Percentiles rank a stretch among this genome's conserved stretches.
These are phyloP conservation scores for Breviolum minutum DNA, from an alignment of 73 alveolate genomes.

Conservation along the genomic window DNA sequence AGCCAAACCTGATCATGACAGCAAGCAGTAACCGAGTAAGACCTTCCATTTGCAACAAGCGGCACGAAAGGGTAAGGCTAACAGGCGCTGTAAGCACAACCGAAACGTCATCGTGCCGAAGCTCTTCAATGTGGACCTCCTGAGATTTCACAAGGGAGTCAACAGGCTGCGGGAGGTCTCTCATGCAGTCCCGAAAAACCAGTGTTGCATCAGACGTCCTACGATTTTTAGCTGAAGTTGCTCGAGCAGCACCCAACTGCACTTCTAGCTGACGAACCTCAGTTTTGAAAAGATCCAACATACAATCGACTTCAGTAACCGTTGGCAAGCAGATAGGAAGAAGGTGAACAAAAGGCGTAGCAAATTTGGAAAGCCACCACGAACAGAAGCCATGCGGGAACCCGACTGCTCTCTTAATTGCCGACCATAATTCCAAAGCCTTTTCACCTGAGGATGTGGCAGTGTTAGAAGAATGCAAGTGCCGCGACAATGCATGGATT, in stretches of 20 bases:
- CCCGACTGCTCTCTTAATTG: background rate
- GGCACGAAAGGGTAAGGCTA: background rate
- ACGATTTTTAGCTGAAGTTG: background rate
- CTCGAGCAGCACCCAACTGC: background rate
- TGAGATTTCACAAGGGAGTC: background rate
- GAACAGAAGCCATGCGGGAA: background rate
- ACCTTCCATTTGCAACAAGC: background rate
- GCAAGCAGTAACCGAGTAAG: background rate
- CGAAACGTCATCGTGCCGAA: background rate
- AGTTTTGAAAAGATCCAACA: background rate
- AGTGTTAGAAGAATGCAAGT: background rate
- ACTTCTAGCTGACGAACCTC: background rate
- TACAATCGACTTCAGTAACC: background rate
- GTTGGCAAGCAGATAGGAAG: background rate
- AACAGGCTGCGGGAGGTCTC: background rate
- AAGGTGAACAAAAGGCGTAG: background rate
- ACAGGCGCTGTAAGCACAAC: background rate
- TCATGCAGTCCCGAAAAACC: background rate
- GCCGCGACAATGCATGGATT: background rate
- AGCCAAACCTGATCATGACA: background rate
- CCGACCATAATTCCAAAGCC: background rate
- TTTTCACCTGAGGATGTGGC: background rate
- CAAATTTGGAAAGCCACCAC: background rate
- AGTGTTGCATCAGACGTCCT: no score
- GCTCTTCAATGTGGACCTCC: background rate